These are phyloP conservation scores for Fusarium musae DNA, from an alignment of 2,329 filamentous ascomycete genomes.

Conservation along the genomic window DNA sequence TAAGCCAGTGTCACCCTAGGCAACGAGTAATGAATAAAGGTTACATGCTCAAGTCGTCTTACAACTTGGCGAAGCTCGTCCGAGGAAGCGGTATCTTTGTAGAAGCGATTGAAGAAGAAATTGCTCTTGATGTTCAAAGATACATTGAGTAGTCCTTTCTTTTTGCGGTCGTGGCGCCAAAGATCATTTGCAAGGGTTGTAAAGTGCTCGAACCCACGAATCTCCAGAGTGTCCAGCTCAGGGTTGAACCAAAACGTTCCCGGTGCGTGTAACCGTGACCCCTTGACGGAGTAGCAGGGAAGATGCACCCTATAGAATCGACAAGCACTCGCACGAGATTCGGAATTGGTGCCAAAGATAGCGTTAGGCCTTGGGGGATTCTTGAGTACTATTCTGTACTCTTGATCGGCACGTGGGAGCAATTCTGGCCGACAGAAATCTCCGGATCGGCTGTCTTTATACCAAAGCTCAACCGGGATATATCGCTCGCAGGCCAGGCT, in stretches of 20 bases:
- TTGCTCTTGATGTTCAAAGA: neutral
- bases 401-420: too few relatives aligned
- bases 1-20: neutral
- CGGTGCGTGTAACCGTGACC: neutral
- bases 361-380: neutral
- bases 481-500: neutral
- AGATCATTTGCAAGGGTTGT: neutral
- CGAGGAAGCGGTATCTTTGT: neutral
- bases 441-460: fast-evolving
- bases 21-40: neutral
- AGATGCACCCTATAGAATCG: neutral
- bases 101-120: neutral
- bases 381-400: neutral
- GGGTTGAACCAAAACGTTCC: neutral
- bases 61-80: neutral
- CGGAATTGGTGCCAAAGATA: neutral
- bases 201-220: neutral
- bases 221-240: neutral
- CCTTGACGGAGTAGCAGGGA: neutral
- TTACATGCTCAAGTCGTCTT: neutral
- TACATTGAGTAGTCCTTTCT: neutral
- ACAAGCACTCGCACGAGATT: neutral
- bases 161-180: neutral
- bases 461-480: neutral
- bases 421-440: neutral